A percentile compares a stretch with the other conserved stretches of the same genome.
Evolutionary conservation across 108 stramenopile species (phyloP).

Genomic region (Stephanodiscus minutulus): DNA sequence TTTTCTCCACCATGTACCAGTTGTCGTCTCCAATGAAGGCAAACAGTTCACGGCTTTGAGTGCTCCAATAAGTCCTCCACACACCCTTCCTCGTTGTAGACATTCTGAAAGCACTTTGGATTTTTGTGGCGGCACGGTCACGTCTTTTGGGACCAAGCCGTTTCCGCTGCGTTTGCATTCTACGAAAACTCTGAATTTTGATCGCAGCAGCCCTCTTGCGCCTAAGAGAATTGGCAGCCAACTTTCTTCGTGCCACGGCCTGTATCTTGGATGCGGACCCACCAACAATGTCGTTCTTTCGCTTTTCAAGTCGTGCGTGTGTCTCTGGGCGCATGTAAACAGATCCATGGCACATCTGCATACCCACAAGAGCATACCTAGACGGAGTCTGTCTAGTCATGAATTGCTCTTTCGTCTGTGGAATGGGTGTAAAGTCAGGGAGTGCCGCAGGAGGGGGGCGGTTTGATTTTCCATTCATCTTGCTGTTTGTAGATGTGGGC

Average conservation of each 20-base stretch:
- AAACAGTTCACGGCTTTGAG: conserved; percentile 43
- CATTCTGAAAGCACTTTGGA: conserved; percentile 78
- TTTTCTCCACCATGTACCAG: conserved; percentile 87
- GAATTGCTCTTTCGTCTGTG: conserved; percentile 37
- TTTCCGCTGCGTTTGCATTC: conserved; percentile 30
- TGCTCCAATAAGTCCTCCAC: conserved; percentile 46
- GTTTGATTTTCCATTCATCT: background rate
- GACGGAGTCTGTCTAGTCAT: conserved; percentile 22
- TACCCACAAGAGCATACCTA: conserved; percentile 40
- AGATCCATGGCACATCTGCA: conserved; percentile 44
- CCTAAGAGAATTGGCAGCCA: conserved; percentile 24
- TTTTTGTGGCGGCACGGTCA: conserved; percentile 63
- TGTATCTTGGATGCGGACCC: conserved; percentile 49
- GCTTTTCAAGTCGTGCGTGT: conserved; percentile 22
- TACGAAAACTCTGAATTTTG: conserved; percentile 34
- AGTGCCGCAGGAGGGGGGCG: conserved; percentile 18
- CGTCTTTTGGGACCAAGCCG: conserved; percentile 28
- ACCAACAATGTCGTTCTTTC: conserved; percentile 35
- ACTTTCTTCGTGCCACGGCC: conserved; percentile 40
- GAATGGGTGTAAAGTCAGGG: conserved; percentile 30
- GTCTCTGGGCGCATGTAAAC: conserved; percentile 44
- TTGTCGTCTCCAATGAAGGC: conserved; percentile 69
- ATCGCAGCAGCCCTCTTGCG: conserved; percentile 23
- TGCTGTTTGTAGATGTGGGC: background rate
- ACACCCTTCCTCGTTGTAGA: conserved; percentile 37